phyloP scores from a whole-genome alignment of 1,139 yeast genomes.

The Candida sanyaensis region DNA sequence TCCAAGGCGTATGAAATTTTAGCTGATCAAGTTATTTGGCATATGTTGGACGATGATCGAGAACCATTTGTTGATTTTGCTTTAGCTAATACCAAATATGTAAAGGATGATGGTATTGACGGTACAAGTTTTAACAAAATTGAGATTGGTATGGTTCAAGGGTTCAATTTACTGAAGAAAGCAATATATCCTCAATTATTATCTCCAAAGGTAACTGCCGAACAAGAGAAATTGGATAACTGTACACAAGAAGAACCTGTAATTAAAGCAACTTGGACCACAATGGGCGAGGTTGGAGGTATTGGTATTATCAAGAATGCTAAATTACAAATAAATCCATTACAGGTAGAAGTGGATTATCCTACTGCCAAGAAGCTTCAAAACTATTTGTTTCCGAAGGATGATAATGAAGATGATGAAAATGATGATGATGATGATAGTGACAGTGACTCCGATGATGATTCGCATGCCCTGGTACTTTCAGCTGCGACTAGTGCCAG shows the following conservation, averaged over 20 bases:
- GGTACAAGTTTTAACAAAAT: conserved; percentile 64
- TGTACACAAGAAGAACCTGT: conserved; percentile 30
- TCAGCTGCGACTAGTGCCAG: conserved; percentile 5
- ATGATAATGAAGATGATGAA: conserved; percentile 18
- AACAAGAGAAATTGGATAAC: conserved; percentile 9
- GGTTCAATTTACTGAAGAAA: conserved; percentile 62
- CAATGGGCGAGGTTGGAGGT: conserved; percentile 84
- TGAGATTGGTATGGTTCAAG: conserved; percentile 64
- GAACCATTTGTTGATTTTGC: conserved; percentile 74
- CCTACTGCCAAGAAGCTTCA: conserved; percentile 62
- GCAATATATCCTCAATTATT: conserved; percentile 73
- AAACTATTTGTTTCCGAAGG: conserved; percentile 65
- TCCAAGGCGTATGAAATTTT: conserved; percentile 38
- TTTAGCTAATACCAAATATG: conserved; percentile 62
- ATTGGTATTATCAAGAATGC: conserved; percentile 58
- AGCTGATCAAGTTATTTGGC: conserved; percentile 70
- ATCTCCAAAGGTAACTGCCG: conserved; percentile 44
- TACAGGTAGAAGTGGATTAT: conserved; percentile 73
- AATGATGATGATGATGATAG: conserved; percentile 6
- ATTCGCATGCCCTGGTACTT: not conserved
- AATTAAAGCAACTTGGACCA: conserved; percentile 65
- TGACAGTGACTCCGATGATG: conserved; percentile 4
- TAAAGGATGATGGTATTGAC: conserved; percentile 54
- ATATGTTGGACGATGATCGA: conserved; percentile 61
- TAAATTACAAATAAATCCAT: conserved; percentile 61